Evolutionary conservation across 2,329 filamentous ascomycete genomes (phyloP).

Genomic region (Calonectria naviculata): DNA sequence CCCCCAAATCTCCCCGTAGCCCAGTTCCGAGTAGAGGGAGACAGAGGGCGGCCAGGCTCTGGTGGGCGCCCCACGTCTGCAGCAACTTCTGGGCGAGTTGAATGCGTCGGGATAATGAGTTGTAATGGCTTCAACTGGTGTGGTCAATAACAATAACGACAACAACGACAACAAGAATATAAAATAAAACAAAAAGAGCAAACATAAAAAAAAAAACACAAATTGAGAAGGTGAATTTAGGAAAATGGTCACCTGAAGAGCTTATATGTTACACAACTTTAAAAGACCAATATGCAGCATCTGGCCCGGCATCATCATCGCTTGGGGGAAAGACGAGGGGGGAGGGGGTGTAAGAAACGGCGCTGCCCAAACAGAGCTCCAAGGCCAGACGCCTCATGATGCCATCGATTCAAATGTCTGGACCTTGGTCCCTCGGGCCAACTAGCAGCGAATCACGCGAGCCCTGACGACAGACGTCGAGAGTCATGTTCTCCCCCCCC

Average conservation of each 20-base stretch:
- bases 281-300: not conserved
- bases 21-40: slow-evolving; percentile 14
- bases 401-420: slow-evolving; percentile 14
- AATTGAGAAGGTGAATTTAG: not conserved
- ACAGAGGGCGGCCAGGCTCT: not conserved
- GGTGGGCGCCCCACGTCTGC: not conserved
- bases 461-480: slow-evolving; percentile 2
- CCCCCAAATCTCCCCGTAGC: slow-evolving; percentile 12
- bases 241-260: not conserved
- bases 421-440: not conserved
- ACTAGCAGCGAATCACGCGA: not conserved
- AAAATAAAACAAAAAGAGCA: not conserved
- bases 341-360: not conserved
- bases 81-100: not conserved
- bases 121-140: too few relatives aligned
- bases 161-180: not conserved
- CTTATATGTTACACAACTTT: slow-evolving; percentile 5
- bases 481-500: not conserved
- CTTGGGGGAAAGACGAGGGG: not conserved
- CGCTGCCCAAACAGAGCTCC: not conserved
- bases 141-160: not conserved
- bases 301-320: too few relatives aligned
- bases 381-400: slow-evolving; percentile 22
- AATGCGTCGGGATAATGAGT: too few relatives aligned
- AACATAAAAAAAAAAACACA: not conserved